A percentile compares a stretch with the other conserved stretches of the same genome.
Conservation (phyloP, 352 stramenopile genomes). For the Thalassiosira mediterranea region DNA sequence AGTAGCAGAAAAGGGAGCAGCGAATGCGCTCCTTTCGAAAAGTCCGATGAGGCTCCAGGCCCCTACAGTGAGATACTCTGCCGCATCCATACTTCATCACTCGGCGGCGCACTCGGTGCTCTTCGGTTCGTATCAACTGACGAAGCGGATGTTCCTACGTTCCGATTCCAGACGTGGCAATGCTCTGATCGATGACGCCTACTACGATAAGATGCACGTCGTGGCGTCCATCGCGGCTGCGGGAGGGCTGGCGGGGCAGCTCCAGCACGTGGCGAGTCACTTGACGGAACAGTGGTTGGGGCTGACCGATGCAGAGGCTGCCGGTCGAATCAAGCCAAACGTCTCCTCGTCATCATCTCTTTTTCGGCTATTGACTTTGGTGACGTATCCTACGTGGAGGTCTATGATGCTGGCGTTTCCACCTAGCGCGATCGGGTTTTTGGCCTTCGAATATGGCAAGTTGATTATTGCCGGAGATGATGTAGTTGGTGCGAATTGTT, state of each 20-base stretch:
- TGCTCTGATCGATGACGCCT: too few species aligned
- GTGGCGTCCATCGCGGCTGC: slow-evolving; percentile 32
- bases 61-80: slow-evolving; percentile 29
- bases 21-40: not conserved
- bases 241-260: slow-evolving; percentile 46
- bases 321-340: too few species aligned
- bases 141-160: slow-evolving; percentile 37
- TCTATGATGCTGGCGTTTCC: slow-evolving; percentile 60
- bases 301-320: not conserved
- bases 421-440: slow-evolving; percentile 68
- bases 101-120: slow-evolving; percentile 50
- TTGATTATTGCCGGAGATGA: slow-evolving; percentile 24
- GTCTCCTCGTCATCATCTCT: not conserved
- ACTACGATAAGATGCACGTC: too few species aligned
- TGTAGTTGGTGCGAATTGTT: not conserved
- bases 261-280: slow-evolving; percentile 49
- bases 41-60: slow-evolving; percentile 15
- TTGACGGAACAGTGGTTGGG: slow-evolving; percentile 51
- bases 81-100: slow-evolving; percentile 41
- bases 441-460: slow-evolving; percentile 80
- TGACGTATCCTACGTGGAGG: slow-evolving; percentile 38
- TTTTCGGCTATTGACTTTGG: not conserved
- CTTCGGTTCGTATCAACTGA: slow-evolving; percentile 58
- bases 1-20: too few species aligned
- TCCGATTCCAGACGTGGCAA: too few species aligned